Evolutionary conservation across 306 rosid species (phyloP), one percentile per base, ranked within the genome.

Genomic region (Ormosia semicastrata): DNA sequence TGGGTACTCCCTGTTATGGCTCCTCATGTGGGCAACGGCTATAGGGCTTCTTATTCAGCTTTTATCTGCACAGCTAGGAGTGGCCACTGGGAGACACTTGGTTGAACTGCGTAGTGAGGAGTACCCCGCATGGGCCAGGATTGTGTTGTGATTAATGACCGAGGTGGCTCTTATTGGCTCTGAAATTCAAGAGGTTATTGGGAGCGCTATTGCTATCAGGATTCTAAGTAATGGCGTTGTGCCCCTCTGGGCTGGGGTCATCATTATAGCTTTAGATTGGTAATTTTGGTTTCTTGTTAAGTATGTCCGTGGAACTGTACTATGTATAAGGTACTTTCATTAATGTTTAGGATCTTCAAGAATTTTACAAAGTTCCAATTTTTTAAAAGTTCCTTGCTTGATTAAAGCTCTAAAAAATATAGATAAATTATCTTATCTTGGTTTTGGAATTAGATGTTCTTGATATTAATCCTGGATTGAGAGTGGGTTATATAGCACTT

Each of bases 241-340:
- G 50, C 99, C 99, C 2, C 97, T 95, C 24, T 95, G 99, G 99
- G 84, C 94, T 10, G 99, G 99, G 18, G 99, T 95, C 62, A 47
- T 89, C 78, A 89, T 95, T 67, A 95, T 98, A 5, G 98, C 99
- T 67, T 83, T 84, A 3, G 99, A 95, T 84, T 95, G 99, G 98
- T 95, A 80, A 76, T 37, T 82, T 7, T 24, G 2, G 7, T 43
- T 39, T 33, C 64, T 2, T 4, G 34, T 17, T 7, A 46, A 8
- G 49, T n/a, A 18, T 8, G 43, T 32, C 43, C 41, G 3, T 3
- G 53, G 33, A 14, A 76, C 36, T 14, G n/a, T n/a, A n/a, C n/a
- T 34, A 14, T 49, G 59, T 6, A 10, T 12, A 67, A 30, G 34
- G 29, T 59, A 41, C 46, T 50, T 49, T 33, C 0, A 11, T 58